Evolutionary conservation across 148 eudicot species (phyloP).

Genomic region (Pouteria glomerata): DNA sequence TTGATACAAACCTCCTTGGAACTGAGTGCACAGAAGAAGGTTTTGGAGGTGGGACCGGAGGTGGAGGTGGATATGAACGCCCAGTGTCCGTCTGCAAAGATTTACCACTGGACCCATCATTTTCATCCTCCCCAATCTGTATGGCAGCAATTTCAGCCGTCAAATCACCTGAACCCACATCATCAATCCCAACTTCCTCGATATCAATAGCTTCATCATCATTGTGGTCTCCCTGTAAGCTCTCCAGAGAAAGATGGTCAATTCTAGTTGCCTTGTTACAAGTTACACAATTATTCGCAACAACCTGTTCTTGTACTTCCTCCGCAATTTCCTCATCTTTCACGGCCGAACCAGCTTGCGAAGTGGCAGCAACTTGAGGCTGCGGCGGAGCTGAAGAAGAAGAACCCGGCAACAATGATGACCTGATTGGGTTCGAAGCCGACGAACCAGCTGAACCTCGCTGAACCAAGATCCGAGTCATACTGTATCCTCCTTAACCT

Average conservation of each 20-base stretch:
- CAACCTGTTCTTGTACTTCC: conserved; percentile 44
- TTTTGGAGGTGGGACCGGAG: conserved; percentile 93
- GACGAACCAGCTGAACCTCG: conserved; percentile 88
- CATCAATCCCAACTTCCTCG: conserved; percentile 30
- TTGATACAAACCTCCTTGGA: conserved; percentile 39
- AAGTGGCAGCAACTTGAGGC: conserved; percentile 30
- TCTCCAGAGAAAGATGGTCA: conserved; percentile 32
- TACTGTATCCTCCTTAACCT: conserved; percentile 19
- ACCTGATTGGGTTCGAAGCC: conserved; percentile 48
- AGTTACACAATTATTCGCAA: conserved; percentile 28
- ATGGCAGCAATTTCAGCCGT: conserved; percentile 34
- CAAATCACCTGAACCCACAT: conserved; percentile 26
- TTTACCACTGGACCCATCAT: conserved; percentile 27
- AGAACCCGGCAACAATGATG: conserved; percentile 38
- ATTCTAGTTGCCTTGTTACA: conserved; percentile 21
- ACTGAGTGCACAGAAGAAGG: conserved; percentile 44
- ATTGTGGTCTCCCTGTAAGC: conserved; percentile 21
- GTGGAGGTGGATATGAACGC: conserved; percentile 80
- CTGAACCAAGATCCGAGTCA: conserved; percentile 91
- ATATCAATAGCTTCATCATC: conserved; percentile 31
- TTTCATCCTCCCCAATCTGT: conserved; percentile 36
- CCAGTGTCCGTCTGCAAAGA: conserved; percentile 24
- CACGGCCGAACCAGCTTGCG: no score
- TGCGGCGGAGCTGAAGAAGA: conserved; percentile 44
- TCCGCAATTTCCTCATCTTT: conserved; percentile 42